phyloP scores from a whole-genome alignment of 2,329 filamentous ascomycete species.

The Coniochaeta sp. region DNA sequence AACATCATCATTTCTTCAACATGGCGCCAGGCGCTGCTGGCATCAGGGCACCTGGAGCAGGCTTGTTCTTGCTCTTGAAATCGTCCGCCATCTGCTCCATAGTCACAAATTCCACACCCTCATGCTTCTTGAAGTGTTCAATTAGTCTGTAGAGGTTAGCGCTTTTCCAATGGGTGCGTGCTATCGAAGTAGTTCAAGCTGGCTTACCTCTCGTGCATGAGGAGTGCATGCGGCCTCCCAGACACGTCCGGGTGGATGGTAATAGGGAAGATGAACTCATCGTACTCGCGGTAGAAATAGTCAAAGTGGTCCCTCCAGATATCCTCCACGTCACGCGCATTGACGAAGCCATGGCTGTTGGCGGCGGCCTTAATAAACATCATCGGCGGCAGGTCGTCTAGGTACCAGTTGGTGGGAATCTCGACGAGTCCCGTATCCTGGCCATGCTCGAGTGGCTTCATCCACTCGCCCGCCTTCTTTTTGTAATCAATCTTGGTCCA shows the following conservation, averaged over 20 bases:
- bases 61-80: conserved; percentile 59
- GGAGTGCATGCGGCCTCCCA: conserved; percentile 61
- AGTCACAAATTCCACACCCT: conserved; percentile 57
- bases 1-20: conserved; percentile 34
- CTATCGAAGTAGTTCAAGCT: no score
- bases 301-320: conserved; percentile 62
- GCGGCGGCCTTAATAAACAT: conserved; percentile 64
- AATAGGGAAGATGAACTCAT: conserved; percentile 71
- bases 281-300: conserved; percentile 71
- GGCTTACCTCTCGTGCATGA: conserved; percentile 61
- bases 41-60: conserved; percentile 52
- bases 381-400: conserved; percentile 61
- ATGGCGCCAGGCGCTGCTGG: conserved; percentile 49
- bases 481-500: conserved; percentile 63
- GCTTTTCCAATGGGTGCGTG: no score
- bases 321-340: conserved; percentile 49
- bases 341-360: conserved; percentile 57
- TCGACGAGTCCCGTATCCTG: conserved; percentile 55
- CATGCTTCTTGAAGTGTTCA: conserved; percentile 58
- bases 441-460: conserved; percentile 55
- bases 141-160: no score
- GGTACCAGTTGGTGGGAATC: conserved; percentile 57
- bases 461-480: conserved; percentile 54
- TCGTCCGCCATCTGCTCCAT: conserved; percentile 68
- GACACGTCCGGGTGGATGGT: conserved; percentile 70